phyloP scores from a whole-genome alignment of 495 filamentous ascomycete species.

The Lophium mytilinum region DNA sequence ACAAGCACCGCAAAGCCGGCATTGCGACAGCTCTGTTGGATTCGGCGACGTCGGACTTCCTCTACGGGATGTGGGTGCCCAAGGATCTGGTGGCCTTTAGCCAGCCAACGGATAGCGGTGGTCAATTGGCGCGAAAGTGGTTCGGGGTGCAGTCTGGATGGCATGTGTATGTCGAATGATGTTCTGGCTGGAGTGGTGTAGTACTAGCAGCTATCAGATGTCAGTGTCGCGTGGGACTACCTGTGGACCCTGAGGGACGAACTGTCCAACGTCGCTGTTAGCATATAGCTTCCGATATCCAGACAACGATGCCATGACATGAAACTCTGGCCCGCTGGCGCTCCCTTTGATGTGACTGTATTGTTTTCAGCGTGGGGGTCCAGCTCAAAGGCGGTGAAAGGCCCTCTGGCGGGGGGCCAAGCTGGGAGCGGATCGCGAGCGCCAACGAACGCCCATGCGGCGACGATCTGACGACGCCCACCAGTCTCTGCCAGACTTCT shows the following conservation, averaged over 20 bases:
- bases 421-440: neutral
- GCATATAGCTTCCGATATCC: too few relatives aligned
- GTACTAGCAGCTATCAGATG: too few relatives aligned
- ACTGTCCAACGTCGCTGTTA: too few relatives aligned
- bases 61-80: conserved; percentile 57
- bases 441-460: too few relatives aligned
- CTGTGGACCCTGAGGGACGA: too few relatives aligned
- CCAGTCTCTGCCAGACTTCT: neutral
- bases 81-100: conserved; percentile 62
- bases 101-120: conserved; percentile 67
- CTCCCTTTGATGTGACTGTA: too few relatives aligned
- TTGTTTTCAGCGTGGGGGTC: too few relatives aligned
- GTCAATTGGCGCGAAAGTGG: conserved; percentile 53
- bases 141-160: conserved; percentile 42
- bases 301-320: too few relatives aligned
- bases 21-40: conserved; percentile 57
- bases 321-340: too few relatives aligned
- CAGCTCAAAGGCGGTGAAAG: neutral
- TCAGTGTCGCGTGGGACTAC: too few relatives aligned
- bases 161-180: conserved; percentile 35
- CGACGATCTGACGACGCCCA: conserved; percentile 1
- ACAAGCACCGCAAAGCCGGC: conserved; percentile 49
- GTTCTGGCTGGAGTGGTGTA: too few relatives aligned
- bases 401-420: neutral
- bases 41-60: conserved; percentile 52